Conservation (phyloP, 345 rosid genomes). For the Acer yangbiense region DNA sequence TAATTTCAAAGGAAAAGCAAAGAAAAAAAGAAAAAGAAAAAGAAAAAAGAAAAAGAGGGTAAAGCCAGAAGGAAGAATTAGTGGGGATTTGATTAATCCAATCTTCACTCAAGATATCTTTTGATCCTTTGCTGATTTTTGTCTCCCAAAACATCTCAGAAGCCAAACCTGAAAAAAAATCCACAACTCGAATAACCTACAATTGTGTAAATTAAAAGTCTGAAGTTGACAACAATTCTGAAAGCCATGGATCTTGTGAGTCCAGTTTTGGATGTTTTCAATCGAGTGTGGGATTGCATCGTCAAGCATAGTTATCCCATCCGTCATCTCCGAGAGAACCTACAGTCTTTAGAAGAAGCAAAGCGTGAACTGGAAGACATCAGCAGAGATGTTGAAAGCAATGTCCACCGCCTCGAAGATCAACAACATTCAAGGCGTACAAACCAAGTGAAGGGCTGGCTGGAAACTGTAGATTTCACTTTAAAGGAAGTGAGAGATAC, state of each 20-base stretch:
- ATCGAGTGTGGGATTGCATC: background rate
- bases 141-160: no score
- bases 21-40: no score
- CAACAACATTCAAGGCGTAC: background rate
- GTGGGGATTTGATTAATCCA: no score
- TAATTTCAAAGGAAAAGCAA: no score
- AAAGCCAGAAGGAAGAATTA: no score
- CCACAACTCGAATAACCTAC: no score
- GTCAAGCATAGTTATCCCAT: background rate
- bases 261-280: background rate
- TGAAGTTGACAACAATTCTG: no score
- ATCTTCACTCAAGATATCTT: no score
- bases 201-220: no score
- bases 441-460: background rate
- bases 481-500: background rate
- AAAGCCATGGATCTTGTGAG: constrained; percentile 14
- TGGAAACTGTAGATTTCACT: background rate
- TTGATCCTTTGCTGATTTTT: no score
- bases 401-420: background rate
- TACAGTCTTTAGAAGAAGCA: background rate
- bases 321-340: background rate
- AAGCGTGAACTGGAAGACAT: background rate
- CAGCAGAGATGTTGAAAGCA: background rate
- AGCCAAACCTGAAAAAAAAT: no score
- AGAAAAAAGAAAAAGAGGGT: no score